A percentile compares a stretch with the other conserved stretches of the same genome.
phyloP scores from a whole-genome alignment of 371 early-diverging fungal genomes.

The Mortierella sp. region DNA sequence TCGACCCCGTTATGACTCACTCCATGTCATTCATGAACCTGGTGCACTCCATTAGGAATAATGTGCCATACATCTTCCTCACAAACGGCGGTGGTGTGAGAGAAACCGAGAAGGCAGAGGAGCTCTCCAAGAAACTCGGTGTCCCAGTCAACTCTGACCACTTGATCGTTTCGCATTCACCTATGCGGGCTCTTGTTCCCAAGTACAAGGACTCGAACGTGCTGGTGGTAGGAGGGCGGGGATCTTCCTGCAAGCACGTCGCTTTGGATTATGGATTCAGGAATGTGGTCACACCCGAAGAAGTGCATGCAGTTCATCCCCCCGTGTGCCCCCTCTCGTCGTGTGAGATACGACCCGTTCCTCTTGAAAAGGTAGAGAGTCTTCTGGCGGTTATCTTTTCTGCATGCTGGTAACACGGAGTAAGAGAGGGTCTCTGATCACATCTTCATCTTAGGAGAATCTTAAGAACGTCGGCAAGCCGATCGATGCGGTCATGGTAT shows the following conservation, averaged over 20 bases:
- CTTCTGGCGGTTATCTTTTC: too few species aligned
- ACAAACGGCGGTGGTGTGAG: slow-evolving; percentile 92
- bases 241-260: slow-evolving; percentile 69
- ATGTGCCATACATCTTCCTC: slow-evolving; percentile 79
- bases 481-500: slow-evolving; percentile 81
- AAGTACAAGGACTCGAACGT: slow-evolving; percentile 70
- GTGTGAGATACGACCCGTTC: slow-evolving; percentile 30
- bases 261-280: slow-evolving; percentile 82
- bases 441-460: slow-evolving; percentile 18
- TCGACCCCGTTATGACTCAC: slow-evolving; percentile 3
- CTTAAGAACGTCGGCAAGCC: slow-evolving; percentile 63
- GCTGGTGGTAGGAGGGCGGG: slow-evolving; percentile 77
- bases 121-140: slow-evolving; percentile 72
- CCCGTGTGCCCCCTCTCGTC: slow-evolving; percentile 79
- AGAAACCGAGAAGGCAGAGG: slow-evolving; percentile 78
- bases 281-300: slow-evolving; percentile 76
- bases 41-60: slow-evolving; percentile 20
- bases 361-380: slow-evolving; percentile 29
- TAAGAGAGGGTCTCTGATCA: too few species aligned
- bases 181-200: slow-evolving; percentile 75
- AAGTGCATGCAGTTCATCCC: slow-evolving; percentile 77
- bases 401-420: too few species aligned
- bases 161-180: slow-evolving; percentile 85
- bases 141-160: slow-evolving; percentile 72
- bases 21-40: not conserved